Conservation (phyloP, 2,329 filamentous ascomycete genomes). For the Neonectria hederae region DNA sequence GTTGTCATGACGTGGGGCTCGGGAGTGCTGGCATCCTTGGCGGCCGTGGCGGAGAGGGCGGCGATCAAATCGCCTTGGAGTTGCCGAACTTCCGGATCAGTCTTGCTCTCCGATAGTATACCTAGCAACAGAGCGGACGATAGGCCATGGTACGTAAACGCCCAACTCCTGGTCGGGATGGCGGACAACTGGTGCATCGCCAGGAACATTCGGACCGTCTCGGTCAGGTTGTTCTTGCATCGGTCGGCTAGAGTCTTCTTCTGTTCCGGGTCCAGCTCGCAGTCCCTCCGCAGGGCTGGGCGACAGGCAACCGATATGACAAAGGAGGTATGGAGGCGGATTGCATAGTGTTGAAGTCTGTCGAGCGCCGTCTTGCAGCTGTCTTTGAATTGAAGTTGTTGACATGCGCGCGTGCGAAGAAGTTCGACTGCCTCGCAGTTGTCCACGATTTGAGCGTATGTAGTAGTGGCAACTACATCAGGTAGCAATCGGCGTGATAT, state of each 20-base stretch:
- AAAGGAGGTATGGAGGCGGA: conserved; percentile 72
- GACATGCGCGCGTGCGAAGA: conserved; percentile 58
- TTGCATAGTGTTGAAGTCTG: conserved; percentile 70
- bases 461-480: conserved; percentile 59
- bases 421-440: conserved; percentile 65
- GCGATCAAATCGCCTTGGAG: conserved; percentile 72
- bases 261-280: conserved; percentile 60
- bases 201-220: conserved; percentile 74
- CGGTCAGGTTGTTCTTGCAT: conserved; percentile 70
- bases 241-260: conserved; percentile 64
- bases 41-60: conserved; percentile 70
- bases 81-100: conserved; percentile 69
- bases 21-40: conserved; percentile 67
- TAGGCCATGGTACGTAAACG: conserved; percentile 73
- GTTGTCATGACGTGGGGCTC: conserved; percentile 63
- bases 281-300: conserved; percentile 67
- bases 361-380: conserved; percentile 71
- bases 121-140: conserved; percentile 72
- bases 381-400: conserved; percentile 67
- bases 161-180: conserved; percentile 73
- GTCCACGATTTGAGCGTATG: conserved; percentile 65
- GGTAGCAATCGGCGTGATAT: conserved; percentile 67
- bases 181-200: conserved; percentile 75
- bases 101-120: conserved; percentile 70
- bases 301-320: conserved; percentile 73